Evolutionary conservation across 148 eudicot genomes (phyloP).

Genomic region (Tetragonia tetragonoides): DNA sequence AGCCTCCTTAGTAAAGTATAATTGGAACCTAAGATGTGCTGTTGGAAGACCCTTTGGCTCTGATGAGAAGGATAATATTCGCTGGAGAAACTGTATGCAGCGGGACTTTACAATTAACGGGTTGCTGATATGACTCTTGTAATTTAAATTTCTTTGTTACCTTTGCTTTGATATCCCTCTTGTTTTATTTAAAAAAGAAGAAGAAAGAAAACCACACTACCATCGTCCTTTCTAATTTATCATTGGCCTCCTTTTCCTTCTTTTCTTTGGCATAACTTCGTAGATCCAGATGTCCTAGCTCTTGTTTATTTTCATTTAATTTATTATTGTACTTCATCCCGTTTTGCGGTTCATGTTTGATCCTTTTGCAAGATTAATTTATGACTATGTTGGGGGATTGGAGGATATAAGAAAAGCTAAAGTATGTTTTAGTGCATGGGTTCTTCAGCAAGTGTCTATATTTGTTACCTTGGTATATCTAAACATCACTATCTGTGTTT

Average conservation of each 20-base stretch:
- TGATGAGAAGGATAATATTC: conserved; percentile 59
- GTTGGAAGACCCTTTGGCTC: conserved; percentile 37
- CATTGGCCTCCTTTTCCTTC: not conserved
- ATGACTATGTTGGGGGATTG: conserved; percentile 78
- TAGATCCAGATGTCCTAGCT: not conserved
- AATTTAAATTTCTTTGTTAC: conserved; percentile 29
- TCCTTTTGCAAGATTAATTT: conserved; percentile 68
- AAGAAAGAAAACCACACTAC: not conserved
- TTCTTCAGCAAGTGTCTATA: not conserved
- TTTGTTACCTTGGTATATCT: conserved; percentile 12
- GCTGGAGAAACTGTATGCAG: conserved; percentile 80
- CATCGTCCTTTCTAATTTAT: not conserved
- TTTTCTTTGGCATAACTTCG: not conserved
- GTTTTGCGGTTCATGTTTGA: conserved; percentile 70
- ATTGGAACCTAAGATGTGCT: conserved; percentile 26
- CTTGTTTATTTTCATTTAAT: not conserved
- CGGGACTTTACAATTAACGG: conserved; percentile 96
- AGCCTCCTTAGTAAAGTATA: conserved; percentile 39
- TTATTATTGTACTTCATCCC: not conserved
- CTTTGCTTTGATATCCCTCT: not conserved
- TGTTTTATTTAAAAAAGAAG: not conserved
- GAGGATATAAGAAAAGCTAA: conserved; percentile 73
- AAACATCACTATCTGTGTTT: conserved; percentile 17
- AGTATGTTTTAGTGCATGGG: conserved; percentile 38
- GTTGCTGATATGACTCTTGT: conserved; percentile 48